Conservation (phyloP, 306 rosid genomes). For the Psophocarpus tetragonolobus region DNA sequence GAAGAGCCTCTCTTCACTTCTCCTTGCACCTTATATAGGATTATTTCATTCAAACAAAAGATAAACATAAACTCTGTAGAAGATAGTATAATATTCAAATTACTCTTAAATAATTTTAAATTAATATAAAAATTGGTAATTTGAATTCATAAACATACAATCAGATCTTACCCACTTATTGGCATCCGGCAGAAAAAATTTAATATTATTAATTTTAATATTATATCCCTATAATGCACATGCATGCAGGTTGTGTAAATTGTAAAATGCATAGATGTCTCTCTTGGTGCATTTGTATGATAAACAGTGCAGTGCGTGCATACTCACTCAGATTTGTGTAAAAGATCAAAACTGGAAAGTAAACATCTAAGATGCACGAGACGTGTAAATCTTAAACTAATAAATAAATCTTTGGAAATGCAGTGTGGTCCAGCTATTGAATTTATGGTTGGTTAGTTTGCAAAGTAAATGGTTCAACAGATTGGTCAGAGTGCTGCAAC, state of each 20-base stretch:
- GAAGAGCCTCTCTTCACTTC: not conserved
- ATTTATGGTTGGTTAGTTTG: conserved; percentile 15
- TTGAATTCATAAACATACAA: not conserved
- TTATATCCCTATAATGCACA: no score
- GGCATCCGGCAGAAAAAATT: not conserved
- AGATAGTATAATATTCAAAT: no score
- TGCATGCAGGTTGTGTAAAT: no score
- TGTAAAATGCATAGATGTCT: no score
- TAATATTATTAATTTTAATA: no score
- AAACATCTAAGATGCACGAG: not conserved
- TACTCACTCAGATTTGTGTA: not conserved
- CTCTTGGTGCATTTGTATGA: no score
- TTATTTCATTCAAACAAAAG: no score
- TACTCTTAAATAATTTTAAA: no score
- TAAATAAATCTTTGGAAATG: not conserved
- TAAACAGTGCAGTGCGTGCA: not conserved
- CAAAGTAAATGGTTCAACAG: not conserved
- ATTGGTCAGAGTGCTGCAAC: conserved; percentile 26
- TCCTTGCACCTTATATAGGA: no score
- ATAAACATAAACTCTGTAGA: no score
- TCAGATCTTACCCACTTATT: not conserved
- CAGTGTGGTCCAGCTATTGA: conserved; percentile 37
- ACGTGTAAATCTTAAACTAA: not conserved
- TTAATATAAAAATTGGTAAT: no score
- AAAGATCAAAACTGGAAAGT: not conserved